Percentiles rank a stretch among this genome's conserved stretches.
Conservation (phyloP, 106 monocot species). For the Narthecium ossifragum region DNA sequence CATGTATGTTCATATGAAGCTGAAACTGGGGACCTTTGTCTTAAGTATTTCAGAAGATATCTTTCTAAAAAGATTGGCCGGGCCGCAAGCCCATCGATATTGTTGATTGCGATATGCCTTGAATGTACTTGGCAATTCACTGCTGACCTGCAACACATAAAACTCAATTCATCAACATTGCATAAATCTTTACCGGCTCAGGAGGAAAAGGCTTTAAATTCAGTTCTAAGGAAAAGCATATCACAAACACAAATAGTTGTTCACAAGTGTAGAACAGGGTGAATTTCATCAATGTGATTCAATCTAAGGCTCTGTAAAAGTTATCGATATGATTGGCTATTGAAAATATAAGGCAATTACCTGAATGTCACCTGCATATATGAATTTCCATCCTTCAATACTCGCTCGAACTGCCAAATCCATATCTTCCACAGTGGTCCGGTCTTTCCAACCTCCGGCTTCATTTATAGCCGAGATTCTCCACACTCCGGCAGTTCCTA, state of each 20-base stretch:
- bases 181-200: too few relatives aligned
- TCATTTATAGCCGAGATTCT: neutral
- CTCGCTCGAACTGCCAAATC: constrained; percentile 1
- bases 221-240: too few relatives aligned
- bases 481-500: constrained; percentile 4
- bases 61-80: constrained; percentile 33
- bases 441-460: neutral
- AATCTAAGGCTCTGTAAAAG: neutral
- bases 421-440: neutral
- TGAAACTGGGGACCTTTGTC: constrained; percentile 23
- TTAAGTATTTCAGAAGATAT: constrained; percentile 26
- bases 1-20: too few relatives aligned
- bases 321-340: neutral
- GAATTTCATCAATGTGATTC: too few relatives aligned
- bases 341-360: neutral
- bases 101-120: constrained; percentile 32
- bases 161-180: too few relatives aligned
- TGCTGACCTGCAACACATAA: too few relatives aligned
- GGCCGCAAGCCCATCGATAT: constrained; percentile 38
- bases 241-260: too few relatives aligned
- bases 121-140: constrained; percentile 35
- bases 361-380: neutral
- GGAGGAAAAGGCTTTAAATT: too few relatives aligned
- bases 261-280: too few relatives aligned
- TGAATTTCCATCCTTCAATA: neutral